Evolutionary conservation across 495 filamentous ascomycete species (phyloP), one percentile per base, ranked within the genome.

Genomic region (Aspergillus funiculosus): DNA sequence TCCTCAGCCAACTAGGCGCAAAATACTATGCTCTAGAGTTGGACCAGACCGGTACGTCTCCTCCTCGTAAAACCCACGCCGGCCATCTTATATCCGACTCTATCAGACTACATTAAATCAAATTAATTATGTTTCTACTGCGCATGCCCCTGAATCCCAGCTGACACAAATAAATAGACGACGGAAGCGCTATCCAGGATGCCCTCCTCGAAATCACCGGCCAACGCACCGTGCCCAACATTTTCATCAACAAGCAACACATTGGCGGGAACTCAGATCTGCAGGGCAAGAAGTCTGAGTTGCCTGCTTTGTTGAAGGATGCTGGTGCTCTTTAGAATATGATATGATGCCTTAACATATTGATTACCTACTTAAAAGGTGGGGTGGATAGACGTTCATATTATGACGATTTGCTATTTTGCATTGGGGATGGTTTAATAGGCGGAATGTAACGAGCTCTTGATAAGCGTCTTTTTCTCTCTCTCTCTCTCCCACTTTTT

Each of bases 221-320:
- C 56, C 94, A 99, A 75, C 70, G 79, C 56, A 89, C 84, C 49
- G 92, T 99, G 6, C 92, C 92, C 43, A 96, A 95, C 70, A 86
- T 96, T 71, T 99, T 83, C 74, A 96, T 99, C 71, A 66, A 67
- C 53, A 64, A 89, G 74, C 65, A 89, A 66, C 92, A 96, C 68
- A 92, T 99, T 61, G 91, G 92, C 28, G 92, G 92, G 38, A 96
- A 97, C 78, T 95, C 89, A 5, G 94, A 97, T 58, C 66, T 98
- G 46, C 87, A 96, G 71, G 74, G 64, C 1, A 75, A 64, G 63
- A 82, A 79, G 68, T 30, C 18, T 0, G 56, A 86, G 42, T 55
- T 91, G 27, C 68, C 71, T 1, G 36, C 46, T 6, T 57, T 89
- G 60, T 63, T 91, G 61, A 76, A 78, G 69, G 71, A 69, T 21